Conservation (phyloP, 257 asterid genomes). For the Rehmannia glutinosa region DNA sequence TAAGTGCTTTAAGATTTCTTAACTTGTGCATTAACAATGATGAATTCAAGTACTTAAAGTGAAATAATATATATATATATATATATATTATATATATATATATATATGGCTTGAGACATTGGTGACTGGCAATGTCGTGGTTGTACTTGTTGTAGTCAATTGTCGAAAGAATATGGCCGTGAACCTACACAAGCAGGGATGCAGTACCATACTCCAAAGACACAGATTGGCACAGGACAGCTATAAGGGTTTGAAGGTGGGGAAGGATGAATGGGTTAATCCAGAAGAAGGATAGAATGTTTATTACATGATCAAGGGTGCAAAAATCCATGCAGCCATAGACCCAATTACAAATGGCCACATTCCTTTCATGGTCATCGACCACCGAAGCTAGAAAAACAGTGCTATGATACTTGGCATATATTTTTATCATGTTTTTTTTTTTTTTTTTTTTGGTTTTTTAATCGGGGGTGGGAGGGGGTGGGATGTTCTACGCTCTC, state of each 20-base stretch:
- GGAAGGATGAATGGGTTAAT: not conserved
- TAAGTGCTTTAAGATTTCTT: not conserved
- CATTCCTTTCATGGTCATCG: not conserved
- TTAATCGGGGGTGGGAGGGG: not conserved
- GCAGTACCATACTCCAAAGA: not conserved
- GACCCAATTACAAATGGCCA: not conserved
- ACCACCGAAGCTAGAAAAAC: not conserved
- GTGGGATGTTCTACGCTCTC: conserved; percentile 1
- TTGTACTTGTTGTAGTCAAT: not conserved
- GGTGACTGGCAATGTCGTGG: not conserved
- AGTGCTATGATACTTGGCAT: not conserved
- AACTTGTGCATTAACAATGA: not conserved
- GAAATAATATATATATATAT: too few relatives aligned
- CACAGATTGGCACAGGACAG: not conserved
- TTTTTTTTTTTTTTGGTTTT: not conserved
- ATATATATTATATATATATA: too few relatives aligned
- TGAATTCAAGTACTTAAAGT: not conserved
- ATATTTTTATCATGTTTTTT: not conserved
- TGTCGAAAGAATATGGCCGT: not conserved
- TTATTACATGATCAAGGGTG: not conserved
- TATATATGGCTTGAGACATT: not conserved
- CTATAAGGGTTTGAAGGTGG: not conserved
- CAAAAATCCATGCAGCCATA: not conserved
- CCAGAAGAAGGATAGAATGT: not conserved
- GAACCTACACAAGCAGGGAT: not conserved